Evolutionary conservation across 2,329 filamentous ascomycete species (phyloP), one percentile per base, ranked within the genome.

Genomic region (Ramichloridium luteum): DNA sequence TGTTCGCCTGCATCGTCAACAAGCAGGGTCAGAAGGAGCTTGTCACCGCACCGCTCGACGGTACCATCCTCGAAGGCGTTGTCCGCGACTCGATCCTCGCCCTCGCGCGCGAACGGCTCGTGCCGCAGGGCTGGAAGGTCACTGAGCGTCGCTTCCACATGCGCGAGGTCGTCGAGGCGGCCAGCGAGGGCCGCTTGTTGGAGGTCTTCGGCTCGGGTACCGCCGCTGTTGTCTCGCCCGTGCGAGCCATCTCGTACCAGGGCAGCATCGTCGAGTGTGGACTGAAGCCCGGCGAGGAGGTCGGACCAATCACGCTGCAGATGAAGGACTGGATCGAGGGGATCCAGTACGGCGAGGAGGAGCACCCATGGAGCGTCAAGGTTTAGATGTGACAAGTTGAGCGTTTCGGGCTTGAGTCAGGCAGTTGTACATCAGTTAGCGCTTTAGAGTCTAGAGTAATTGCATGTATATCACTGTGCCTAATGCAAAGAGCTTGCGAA

Each of bases 301-400:
- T 84, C 8, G 90, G 90, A 26, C 79, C 86, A 52, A 68, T 96
- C 50, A 80, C 90, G 6, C 62, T 74, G 49, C 73, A 72, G 59
- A 86, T 98, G 78, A 93, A 93, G 74, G 73, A 79, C 49, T 98
- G 90, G 90, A 94, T 98, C 41, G 86, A 93, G 65, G 78, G 65
- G 16, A 86, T 92, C 46, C 88, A 96, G 64, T 94, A 96, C 55
- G 90, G 90, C 41, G 86, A 94, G 43, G 80, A 88, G 59, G 73
- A 83, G 55, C 84, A 94, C 57, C 70, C 77, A 44, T 98, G 90
- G 90, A 94, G 86, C 14, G 30, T 8, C 4, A 28, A 28, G 27
- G 20, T 23, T 23, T 23, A n/a, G n/a, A 23, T n/a, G 20, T 8
- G n/a, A n/a, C n/a, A n/a, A n/a, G n/a, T n/a, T n/a, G n/a, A n/a